Base-by-base conservation (phyloP, 2,329 filamentous ascomycete species). In the Botrytis byssoidea region DNA sequence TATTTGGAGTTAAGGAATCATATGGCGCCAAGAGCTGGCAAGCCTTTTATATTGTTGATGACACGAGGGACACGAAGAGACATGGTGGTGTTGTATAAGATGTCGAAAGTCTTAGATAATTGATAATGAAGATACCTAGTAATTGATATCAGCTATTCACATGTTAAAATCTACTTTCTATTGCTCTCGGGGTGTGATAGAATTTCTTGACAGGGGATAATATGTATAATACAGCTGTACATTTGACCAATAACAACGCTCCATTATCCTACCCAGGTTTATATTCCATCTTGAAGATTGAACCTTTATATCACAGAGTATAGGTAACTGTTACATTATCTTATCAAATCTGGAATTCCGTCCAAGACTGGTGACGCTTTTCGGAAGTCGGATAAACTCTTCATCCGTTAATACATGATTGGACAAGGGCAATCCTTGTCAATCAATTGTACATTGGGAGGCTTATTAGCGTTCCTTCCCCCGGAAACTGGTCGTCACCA, bases 21-120 rank as follows among this genome's bases (percentile, higher is more conserved):
- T 40, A 68, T 29, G 46, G 37, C 44, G 77, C 79, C 79, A 80
- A 80, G 79, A 77, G 79, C 79, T 80, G 79, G 78, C 73, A 74
- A 77, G 76, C 77, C 65, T 60, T 40, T 16, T 51, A 35, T 48
- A 48, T 48, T 10, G 32, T 59, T 72, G 37, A 48, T 65, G 8
- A 46, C 29, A 25, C 35, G 7, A 66, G 14, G 35, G 29, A 18
- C 29, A 48, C 22, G 29, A 35, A 25, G 20, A 18, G 42, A 48
- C 29, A 48, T 22, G 55, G 55, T 57, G 22, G 29, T 57, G 18
- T 57, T 25, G 42, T 16, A 42, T 57, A 22, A 20, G n/a, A 57
- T 69, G 12, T 29, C 12, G 25, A 68, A 46, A 32, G 42, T 57
- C 3, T 16, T 57, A 20, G 51, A 57, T 32, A 57, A 18, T 18